Evolutionary conservation across 164 flowering plant genomes (phyloP).

Genomic region (Protea cynaroides): DNA sequence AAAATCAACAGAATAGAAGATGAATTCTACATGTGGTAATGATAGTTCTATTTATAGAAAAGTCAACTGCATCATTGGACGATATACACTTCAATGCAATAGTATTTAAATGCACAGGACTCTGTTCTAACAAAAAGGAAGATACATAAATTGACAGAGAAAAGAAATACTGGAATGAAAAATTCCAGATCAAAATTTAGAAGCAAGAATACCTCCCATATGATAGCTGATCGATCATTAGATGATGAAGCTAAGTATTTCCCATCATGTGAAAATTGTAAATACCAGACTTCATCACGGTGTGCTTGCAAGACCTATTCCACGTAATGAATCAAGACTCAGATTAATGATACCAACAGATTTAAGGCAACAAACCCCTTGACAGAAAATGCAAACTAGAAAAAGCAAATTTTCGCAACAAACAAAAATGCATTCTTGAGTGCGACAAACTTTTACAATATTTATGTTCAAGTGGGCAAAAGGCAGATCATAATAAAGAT

Average conservation of each 20-base stretch:
- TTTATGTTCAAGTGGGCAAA: background rate
- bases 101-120: background rate
- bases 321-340: conserved; percentile 2
- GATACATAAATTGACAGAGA: background rate
- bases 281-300: conserved; percentile 53
- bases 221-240: conserved; percentile 37
- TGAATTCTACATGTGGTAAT: no score
- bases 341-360: background rate
- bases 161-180: background rate
- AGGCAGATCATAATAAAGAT: no score
- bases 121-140: background rate
- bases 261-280: conserved; percentile 62
- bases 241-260: conserved; percentile 62
- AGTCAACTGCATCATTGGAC: no score
- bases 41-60: no score
- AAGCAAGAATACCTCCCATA: conserved; percentile 52
- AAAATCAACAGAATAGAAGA: no score
- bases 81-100: no score
- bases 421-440: background rate
- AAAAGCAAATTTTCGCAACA: no score
- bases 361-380: background rate
- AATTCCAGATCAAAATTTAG: no score
- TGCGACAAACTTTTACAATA: background rate
- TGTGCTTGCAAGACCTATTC: conserved; percentile 43
- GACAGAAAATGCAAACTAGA: background rate